Base-by-base conservation (phyloP, 2,329 filamentous ascomycete genomes). In the Diplocarpon rosae region DNA sequence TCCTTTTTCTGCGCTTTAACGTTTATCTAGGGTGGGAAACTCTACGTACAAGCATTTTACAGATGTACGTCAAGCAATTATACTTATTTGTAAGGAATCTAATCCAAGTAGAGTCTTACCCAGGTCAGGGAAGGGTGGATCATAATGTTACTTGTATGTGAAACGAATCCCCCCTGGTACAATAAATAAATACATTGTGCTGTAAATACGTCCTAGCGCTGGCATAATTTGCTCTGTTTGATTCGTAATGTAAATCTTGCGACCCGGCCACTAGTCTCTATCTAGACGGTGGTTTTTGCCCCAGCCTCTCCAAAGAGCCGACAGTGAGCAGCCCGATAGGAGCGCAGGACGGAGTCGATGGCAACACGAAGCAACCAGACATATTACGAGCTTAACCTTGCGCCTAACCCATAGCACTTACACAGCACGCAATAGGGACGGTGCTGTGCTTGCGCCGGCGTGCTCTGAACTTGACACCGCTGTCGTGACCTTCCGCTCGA, bases 401-500 rank as follows among this genome's bases (percentile, higher is more conserved):
- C 45, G 41, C 47, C 48, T 36, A 48, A 47, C 28, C 28, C 32
- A 43, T 29, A 24, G 4, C 7, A 24, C 20, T 24, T 24, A 24
- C 20, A 24, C 20, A 24, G 20, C 7, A 29, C 37, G 37, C 44
- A 32, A 31, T 29, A 43, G 39, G 42, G 15, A 34, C 45, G 48
- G 37, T 49, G 52, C 48, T 50, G 49, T 47, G 51, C 45, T 48
- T 47, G 50, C 49, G 53, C 53, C 48, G 49, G 45, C 53, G 37
- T 47, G 51, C 48, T 50, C 50, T 44, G 35, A 37, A 29, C 24
- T 16, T 32, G 38, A 27, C 14, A 29, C 31, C 5, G 30, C n/a
- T 11, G 24, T 33, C 35, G 14, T 37, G 35, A 15, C 44, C 28
- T 42, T 27, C 36, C 42, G 32, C 45, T 24, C 34, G 37, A 32